Percentiles rank a stretch among this genome's conserved stretches.
These are phyloP conservation scores for Gossypium mustelinum DNA, from an alignment of 345 rosid species.

Conservation along the genomic window DNA sequence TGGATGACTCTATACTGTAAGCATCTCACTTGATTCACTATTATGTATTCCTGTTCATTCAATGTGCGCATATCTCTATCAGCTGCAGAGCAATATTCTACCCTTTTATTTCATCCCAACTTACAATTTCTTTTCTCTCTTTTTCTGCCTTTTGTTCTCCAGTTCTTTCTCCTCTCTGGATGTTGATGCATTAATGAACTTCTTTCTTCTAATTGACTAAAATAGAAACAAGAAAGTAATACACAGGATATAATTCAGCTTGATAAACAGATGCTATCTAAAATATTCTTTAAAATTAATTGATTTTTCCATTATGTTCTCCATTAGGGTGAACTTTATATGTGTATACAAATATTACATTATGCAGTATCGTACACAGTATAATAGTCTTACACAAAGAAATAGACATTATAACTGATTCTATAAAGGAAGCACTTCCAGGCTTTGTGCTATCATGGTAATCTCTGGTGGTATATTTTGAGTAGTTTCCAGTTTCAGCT, in stretches of 20 bases:
- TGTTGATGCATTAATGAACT: not conserved
- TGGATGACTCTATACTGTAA: constrained; percentile 84
- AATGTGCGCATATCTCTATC: not conserved
- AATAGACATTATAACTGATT: not conserved
- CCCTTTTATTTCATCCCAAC: not conserved
- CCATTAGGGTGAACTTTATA: not conserved
- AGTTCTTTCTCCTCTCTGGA: not conserved
- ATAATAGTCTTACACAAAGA: too few relatives aligned
- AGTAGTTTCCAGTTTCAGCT: not conserved
- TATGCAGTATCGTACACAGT: not conserved
- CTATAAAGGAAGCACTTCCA: not conserved
- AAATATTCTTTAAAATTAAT: not conserved
- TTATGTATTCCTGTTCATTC: not conserved
- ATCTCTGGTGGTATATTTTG: not conserved
- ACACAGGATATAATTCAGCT: not conserved
- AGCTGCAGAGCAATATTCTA: not conserved
- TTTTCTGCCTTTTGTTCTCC: not conserved
- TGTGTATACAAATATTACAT: not conserved
- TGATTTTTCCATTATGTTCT: not conserved
- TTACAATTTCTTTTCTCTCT: not conserved
- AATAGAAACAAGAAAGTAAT: not conserved
- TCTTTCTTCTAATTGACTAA: not conserved
- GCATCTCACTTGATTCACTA: constrained; percentile 27
- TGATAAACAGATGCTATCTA: not conserved
- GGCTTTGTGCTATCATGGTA: not conserved